Percentiles rank a stretch among this genome's conserved stretches.
These are phyloP conservation scores for Athelia psychrophila DNA, from an alignment of 1,284 basidiomycete species.

Conservation along the genomic window DNA sequence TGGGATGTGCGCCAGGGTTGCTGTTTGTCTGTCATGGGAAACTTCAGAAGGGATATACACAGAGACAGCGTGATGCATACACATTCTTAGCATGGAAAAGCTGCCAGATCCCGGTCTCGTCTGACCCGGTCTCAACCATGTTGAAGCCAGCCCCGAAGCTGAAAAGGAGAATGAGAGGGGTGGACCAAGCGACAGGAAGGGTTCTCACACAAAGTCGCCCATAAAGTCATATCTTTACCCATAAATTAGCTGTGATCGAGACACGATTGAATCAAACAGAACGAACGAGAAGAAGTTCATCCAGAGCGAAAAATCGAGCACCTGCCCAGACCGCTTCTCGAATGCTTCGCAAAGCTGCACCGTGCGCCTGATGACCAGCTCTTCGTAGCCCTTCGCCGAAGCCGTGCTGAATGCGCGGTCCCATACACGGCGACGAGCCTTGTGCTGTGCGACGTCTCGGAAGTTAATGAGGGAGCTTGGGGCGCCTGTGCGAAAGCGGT, in stretches of 20 bases:
- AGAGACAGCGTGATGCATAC: background rate
- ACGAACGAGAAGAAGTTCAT: constrained; percentile 42
- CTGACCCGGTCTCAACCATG: background rate
- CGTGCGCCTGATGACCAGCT: constrained; percentile 26
- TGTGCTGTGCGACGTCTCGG: constrained; percentile 18
- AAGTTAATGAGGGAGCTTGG: background rate
- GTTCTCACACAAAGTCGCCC: constrained; percentile 44
- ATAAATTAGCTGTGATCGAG: constrained; percentile 5
- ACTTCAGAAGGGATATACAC: background rate
- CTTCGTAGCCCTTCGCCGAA: constrained; percentile 39
- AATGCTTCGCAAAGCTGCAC: constrained; percentile 29
- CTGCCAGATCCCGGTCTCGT: background rate
- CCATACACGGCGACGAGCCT: constrained; percentile 38
- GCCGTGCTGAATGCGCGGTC: constrained; percentile 34
- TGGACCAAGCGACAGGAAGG: background rate
- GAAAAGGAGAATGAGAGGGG: constrained; percentile 3
- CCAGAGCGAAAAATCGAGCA: constrained; percentile 30
- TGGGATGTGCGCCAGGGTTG: constrained; percentile 1
- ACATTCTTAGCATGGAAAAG: background rate
- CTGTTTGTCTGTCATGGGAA: background rate
- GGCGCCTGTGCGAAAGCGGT: constrained; percentile 9
- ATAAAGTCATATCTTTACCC: constrained; percentile 41
- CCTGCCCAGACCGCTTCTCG: constrained; percentile 16
- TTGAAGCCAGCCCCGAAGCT: background rate
- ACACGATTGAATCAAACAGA: constrained; percentile 3